These are phyloP conservation scores for Erigeron philadelphicus DNA, from an alignment of 140 eudicot genomes.

Conservation along the genomic window DNA sequence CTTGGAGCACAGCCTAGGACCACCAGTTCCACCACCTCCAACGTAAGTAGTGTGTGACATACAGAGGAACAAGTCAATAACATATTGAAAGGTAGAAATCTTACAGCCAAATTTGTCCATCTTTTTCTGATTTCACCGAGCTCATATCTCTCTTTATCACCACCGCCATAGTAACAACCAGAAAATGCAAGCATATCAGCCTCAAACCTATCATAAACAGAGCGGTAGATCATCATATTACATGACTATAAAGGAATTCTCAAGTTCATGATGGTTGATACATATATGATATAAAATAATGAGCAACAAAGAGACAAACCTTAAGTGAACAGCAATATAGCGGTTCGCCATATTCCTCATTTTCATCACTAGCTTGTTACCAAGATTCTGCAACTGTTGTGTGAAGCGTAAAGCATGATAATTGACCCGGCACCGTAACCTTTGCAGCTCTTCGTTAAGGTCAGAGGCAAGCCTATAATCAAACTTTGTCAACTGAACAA, in stretches of 20 bases:
- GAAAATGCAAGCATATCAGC: conserved; percentile 99
- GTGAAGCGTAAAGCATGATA: conserved; percentile 86
- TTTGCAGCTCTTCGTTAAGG: conserved; percentile 70
- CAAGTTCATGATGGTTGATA: not conserved
- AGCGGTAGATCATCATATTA: conserved; percentile 11
- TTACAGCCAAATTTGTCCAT: conserved; percentile 79
- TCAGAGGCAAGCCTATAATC: conserved; percentile 89
- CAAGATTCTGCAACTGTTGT: conserved; percentile 59
- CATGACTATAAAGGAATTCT: not conserved
- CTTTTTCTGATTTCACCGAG: conserved; percentile 90
- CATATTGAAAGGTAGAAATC: conserved; percentile 30
- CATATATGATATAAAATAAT: conserved; percentile 5
- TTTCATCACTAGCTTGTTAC: conserved; percentile 57
- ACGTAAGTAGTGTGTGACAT: not conserved
- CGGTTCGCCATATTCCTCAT: conserved; percentile 80
- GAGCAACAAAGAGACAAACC: conserved; percentile 38
- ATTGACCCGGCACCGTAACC: conserved; percentile 86
- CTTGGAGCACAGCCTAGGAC: too few relatives aligned
- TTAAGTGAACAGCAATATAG: conserved; percentile 85
- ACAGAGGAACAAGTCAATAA: not conserved
- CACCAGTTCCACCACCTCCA: not conserved
- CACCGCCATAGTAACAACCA: conserved; percentile 97
- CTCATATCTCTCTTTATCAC: conserved; percentile 83
- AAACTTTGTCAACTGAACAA: conserved; percentile 86
- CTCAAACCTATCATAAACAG: conserved; percentile 61